A percentile compares a stretch with the other conserved stretches of the same genome.
phyloP scores from a whole-genome alignment of 352 stramenopile species.

The Pythium vanterpoolii region DNA sequence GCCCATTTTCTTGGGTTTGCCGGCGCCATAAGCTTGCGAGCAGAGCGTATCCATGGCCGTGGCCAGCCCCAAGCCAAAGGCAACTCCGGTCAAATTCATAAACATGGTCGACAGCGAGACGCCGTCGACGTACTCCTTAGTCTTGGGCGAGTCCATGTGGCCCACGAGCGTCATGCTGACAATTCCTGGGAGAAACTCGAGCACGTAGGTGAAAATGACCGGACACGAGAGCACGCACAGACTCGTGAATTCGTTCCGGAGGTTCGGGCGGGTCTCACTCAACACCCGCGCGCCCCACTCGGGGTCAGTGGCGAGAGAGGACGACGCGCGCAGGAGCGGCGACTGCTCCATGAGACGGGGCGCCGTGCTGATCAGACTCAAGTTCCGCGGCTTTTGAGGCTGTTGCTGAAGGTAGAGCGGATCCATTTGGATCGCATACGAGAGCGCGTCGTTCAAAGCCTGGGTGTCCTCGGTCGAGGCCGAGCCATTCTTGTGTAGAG shows the following conservation, averaged over 20 bases:
- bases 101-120: slow-evolving; percentile 62
- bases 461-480: too few species aligned
- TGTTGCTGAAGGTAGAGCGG: not conserved
- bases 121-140: slow-evolving; percentile 61
- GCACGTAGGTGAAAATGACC: slow-evolving; percentile 27
- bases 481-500: too few species aligned
- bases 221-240: slow-evolving; percentile 9
- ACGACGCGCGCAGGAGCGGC: slow-evolving; percentile 34
- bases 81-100: slow-evolving; percentile 65
- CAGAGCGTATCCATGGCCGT: slow-evolving; percentile 83
- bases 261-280: slow-evolving; percentile 23
- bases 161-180: slow-evolving; percentile 56
- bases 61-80: slow-evolving; percentile 48
- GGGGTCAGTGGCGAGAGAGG: slow-evolving; percentile 26
- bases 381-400: not conserved
- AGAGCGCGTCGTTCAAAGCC: not conserved
- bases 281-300: slow-evolving; percentile 24
- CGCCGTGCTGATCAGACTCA: slow-evolving; percentile 18
- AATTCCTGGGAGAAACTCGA: slow-evolving; percentile 53
- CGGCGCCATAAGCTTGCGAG: slow-evolving; percentile 78
- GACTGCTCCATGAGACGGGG: slow-evolving; percentile 33
- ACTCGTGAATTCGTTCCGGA: slow-evolving; percentile 7
- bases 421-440: slow-evolving; percentile 14
- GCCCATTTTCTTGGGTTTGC: slow-evolving; percentile 61
- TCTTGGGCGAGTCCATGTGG: slow-evolving; percentile 53